These are phyloP conservation scores for Babesia bigemina DNA, from an alignment of 169 alveolate genomes.

Conservation along the genomic window DNA sequence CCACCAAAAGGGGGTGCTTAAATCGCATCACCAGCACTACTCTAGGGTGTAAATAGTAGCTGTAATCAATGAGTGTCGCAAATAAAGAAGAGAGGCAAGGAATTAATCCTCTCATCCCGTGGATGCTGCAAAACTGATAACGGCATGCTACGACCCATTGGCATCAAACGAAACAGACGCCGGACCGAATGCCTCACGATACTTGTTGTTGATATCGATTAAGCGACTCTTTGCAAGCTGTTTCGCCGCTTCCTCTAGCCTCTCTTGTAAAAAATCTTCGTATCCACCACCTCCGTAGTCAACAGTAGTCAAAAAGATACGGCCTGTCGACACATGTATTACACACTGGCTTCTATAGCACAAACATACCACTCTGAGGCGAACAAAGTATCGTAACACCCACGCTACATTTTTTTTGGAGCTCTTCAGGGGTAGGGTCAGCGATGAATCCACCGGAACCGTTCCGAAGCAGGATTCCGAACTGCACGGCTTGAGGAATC, in stretches of 20 bases:
- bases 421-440: conserved; percentile 56
- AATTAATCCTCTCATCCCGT: too few relatives aligned
- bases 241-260: neutral
- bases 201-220: neutral
- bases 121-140: too few relatives aligned
- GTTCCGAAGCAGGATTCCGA: conserved; percentile 25
- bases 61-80: too few relatives aligned
- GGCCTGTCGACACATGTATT: conserved; percentile 25
- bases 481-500: conserved; percentile 51
- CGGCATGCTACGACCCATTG: conserved; percentile 7
- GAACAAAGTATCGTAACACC: conserved; percentile 44
- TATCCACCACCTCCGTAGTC: conserved; percentile 50
- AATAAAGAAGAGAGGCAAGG: too few relatives aligned
- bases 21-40: too few relatives aligned
- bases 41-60: too few relatives aligned
- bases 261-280: neutral
- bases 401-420: conserved; percentile 14
- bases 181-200: conserved; percentile 15
- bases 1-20: too few relatives aligned
- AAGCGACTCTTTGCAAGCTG: conserved; percentile 2
- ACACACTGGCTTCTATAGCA: neutral
- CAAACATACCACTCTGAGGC: conserved; percentile 48
- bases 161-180: conserved; percentile 35
- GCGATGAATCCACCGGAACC: conserved; percentile 22
- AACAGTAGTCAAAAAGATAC: conserved; percentile 31